These are phyloP conservation scores for Neurospora hispaniola DNA, from an alignment of 495 filamentous ascomycete species.

Conservation along the genomic window DNA sequence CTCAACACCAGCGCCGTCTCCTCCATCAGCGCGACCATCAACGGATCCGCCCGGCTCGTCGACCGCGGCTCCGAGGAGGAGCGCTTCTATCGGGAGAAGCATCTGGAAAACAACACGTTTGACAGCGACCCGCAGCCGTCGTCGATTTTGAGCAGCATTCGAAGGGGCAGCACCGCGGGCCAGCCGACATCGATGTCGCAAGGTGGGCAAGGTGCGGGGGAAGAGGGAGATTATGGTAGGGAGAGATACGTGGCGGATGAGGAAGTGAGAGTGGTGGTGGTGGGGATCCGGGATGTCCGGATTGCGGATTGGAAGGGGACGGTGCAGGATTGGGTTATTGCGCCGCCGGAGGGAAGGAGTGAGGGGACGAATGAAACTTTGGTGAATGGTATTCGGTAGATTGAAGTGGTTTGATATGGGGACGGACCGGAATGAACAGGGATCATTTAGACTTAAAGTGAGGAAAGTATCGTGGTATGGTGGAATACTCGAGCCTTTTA, in stretches of 20 bases:
- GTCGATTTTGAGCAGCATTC: constrained; percentile 32
- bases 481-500: not conserved
- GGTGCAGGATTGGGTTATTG: constrained; percentile 61
- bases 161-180: not conserved
- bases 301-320: constrained; percentile 76
- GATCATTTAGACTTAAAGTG: not conserved
- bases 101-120: constrained; percentile 91
- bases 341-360: constrained; percentile 34
- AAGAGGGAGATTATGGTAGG: constrained; percentile 39
- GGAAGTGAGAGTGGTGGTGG: constrained; percentile 63
- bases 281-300: constrained; percentile 60
- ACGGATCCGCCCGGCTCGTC: constrained; percentile 67
- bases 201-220: constrained; percentile 1
- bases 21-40: constrained; percentile 90
- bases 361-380: not conserved
- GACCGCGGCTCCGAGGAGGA: constrained; percentile 67
- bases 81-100: constrained; percentile 62
- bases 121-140: constrained; percentile 30
- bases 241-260: constrained; percentile 57
- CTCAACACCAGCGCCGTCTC: constrained; percentile 79
- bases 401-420: no score
- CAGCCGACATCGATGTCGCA: constrained; percentile 9
- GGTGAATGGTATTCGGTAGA: constrained; percentile 22
- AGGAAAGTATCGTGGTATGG: not conserved
- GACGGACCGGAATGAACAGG: not conserved